Evolutionary conservation across 306 rosid genomes (phyloP), one percentile per base, ranked within the genome.

Genomic region (Lathyrus sativus): DNA sequence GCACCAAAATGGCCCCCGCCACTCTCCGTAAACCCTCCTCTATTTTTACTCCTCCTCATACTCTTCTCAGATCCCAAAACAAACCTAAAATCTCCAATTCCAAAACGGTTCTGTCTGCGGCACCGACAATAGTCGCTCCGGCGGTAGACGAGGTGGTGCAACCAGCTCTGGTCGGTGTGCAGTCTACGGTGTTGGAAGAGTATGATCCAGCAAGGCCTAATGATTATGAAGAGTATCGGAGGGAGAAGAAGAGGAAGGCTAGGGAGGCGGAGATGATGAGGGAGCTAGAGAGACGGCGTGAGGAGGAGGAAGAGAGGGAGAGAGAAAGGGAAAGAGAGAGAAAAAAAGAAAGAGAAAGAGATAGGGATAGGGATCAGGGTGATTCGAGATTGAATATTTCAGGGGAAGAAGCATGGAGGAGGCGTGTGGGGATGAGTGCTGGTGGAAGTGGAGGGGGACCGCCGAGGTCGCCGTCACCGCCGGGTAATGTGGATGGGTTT

Each of bases 1-100:
- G 85, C 85, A 86, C 96, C 60, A 93, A 90, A 74, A 93, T 93
- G 99, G 99, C 99, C 44, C 99, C 99, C 44, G 88, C 95, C 55
- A 88, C 96, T 0, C 92, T 93, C 77, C 96, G 98, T 31, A 88
- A 86, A 71, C 82, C 98, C 14, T 74, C 96, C 0, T 76, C 96
- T 3, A 77, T 86, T 55, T 80, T 86, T 37, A 73, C 97, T 1
- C 90, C 98, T 46, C 97, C 96, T 3, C 90, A 79, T 13, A 83
- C 96, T 9, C 60, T 90, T 39, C 82, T 87, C 9, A 83, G 87
- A 67, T 43, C 90, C 14, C 92, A 82, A 26, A 71, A 14, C 85
- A 93, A 87, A 69, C 80, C 90, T 5, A 93, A 84, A 76, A 18
- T 79, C 3, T 18, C 56, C 7, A 66, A 37, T 50, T 50, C 75